A percentile compares a stretch with the other conserved stretches of the same genome.
Conservation (phyloP, 495 filamentous ascomycete genomes). For the Terfezia boudieri region DNA sequence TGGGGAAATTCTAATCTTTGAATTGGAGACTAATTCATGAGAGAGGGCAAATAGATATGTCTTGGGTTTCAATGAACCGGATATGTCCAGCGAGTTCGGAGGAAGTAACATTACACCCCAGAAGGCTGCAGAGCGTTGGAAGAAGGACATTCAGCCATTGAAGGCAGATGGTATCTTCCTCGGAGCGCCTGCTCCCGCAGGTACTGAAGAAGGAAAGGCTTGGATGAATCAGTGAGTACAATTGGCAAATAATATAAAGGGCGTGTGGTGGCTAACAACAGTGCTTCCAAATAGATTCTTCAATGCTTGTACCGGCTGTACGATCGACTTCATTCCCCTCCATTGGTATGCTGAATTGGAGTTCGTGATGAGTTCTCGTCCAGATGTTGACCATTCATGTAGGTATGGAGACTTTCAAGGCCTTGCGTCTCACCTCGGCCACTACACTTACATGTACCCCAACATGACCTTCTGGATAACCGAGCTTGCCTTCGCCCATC, state of each 20-base stretch:
- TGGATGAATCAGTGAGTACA: slow-evolving; percentile 42
- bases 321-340: slow-evolving; percentile 46
- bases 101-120: slow-evolving; percentile 34
- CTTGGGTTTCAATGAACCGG: slow-evolving; percentile 57
- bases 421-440: slow-evolving; percentile 44
- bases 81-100: slow-evolving; percentile 28
- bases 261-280: not conserved
- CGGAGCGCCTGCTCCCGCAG: slow-evolving; percentile 38
- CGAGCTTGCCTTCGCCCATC: slow-evolving; percentile 12
- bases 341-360: slow-evolving; percentile 33
- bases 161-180: slow-evolving; percentile 30
- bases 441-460: slow-evolving; percentile 26
- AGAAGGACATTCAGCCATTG: slow-evolving; percentile 42
- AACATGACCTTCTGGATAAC: slow-evolving; percentile 13
- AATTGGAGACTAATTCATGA: not conserved
- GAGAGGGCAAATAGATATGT: slow-evolving; percentile 22
- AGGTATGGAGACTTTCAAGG: slow-evolving; percentile 45
- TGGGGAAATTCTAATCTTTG: not conserved
- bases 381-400: too few relatives aligned
- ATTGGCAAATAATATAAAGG: not conserved
- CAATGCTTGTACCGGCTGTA: slow-evolving; percentile 24
- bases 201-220: slow-evolving; percentile 28
- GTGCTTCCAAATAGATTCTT: slow-evolving; percentile 5
- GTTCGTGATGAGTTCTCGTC: too few relatives aligned
- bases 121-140: slow-evolving; percentile 41